Percentiles rank a stretch among this genome's conserved stretches.
Evolutionary conservation across 2,329 filamentous ascomycete species (phyloP).

Genomic region (Coniochaeta prunicola): DNA sequence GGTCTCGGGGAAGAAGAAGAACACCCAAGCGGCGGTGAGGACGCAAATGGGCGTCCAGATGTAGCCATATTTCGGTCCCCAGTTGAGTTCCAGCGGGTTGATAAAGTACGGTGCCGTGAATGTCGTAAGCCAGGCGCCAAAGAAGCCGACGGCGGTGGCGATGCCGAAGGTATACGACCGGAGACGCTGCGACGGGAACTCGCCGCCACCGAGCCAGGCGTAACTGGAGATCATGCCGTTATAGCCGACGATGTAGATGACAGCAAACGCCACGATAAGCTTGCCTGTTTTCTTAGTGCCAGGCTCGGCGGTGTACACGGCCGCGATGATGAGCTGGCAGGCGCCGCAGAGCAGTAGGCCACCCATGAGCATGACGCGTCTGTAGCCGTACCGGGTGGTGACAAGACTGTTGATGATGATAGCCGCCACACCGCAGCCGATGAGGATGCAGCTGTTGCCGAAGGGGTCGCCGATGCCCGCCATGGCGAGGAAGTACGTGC

Average conservation of each 20-base stretch:
- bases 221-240: constrained; percentile 48
- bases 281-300: constrained; percentile 30
- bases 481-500: constrained; percentile 55
- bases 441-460: constrained; percentile 48
- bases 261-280: constrained; percentile 43
- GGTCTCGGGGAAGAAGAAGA: constrained; percentile 44
- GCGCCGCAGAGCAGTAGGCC: constrained; percentile 45
- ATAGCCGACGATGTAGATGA: constrained; percentile 46
- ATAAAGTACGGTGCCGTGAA: constrained; percentile 56
- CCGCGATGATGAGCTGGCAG: constrained; percentile 45
- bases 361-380: constrained; percentile 42
- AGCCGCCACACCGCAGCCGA: constrained; percentile 44
- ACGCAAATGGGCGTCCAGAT: constrained; percentile 39
- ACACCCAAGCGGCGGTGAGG: constrained; percentile 29
- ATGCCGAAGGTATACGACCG: constrained; percentile 50
- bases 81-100: constrained; percentile 43
- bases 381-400: constrained; percentile 44
- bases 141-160: constrained; percentile 45
- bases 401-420: constrained; percentile 45
- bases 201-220: constrained; percentile 49
- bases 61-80: constrained; percentile 51
- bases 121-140: constrained; percentile 48
- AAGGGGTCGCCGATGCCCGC: constrained; percentile 47
- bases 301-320: constrained; percentile 38
- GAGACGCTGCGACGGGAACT: constrained; percentile 48